Conservation (phyloP, 352 stramenopile genomes). For the Phytophthora colocasiae region DNA sequence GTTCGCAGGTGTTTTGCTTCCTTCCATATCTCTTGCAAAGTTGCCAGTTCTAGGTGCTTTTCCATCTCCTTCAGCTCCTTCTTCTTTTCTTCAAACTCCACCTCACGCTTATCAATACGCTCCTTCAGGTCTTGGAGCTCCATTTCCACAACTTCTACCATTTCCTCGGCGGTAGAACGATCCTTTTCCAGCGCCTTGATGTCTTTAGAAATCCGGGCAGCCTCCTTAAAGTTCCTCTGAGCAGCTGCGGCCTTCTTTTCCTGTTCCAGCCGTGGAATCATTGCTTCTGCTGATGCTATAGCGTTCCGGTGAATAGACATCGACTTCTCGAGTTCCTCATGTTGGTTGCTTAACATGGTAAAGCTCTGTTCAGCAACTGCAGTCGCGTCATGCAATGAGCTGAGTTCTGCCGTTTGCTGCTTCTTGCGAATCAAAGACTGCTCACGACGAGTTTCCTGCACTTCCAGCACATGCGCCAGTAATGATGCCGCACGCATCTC, state of each 20-base stretch:
- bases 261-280: conserved; percentile 80
- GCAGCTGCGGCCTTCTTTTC: conserved; percentile 83
- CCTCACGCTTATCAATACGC: conserved; percentile 70
- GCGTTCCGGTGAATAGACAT: conserved; percentile 78
- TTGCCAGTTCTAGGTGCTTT: conserved; percentile 74
- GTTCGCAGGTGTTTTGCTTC: conserved; percentile 67
- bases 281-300: conserved; percentile 80
- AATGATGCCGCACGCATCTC: conserved; percentile 75
- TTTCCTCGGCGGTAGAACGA: conserved; percentile 77
- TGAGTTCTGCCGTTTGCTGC: conserved; percentile 75
- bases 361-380: conserved; percentile 81
- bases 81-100: conserved; percentile 81
- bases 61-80: conserved; percentile 78
- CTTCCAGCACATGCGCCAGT: conserved; percentile 70
- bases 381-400: conserved; percentile 68
- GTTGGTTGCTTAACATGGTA: conserved; percentile 74
- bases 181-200: conserved; percentile 90
- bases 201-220: conserved; percentile 84
- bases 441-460: conserved; percentile 75
- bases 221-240: conserved; percentile 90
- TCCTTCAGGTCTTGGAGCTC: conserved; percentile 83
- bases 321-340: conserved; percentile 81
- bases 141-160: conserved; percentile 86
- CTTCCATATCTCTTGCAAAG: conserved; percentile 80
- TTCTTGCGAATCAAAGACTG: conserved; percentile 78